Conservation (phyloP, 192 early-diverging fungal species). For the Backusella tarrabulga region DNA sequence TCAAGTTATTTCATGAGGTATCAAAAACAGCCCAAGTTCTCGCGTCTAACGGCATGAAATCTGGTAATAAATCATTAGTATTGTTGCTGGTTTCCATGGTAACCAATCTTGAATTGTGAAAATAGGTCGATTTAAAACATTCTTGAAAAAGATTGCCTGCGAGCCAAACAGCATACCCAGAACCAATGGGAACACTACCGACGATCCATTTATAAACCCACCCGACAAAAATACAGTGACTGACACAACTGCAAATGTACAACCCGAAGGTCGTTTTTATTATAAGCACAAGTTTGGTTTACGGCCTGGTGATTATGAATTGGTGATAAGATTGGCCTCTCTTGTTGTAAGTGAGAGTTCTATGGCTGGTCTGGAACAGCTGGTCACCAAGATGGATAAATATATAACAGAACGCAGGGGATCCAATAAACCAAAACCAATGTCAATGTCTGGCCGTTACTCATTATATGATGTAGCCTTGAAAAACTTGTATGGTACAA, state of each 20-base stretch:
- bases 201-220: not conserved
- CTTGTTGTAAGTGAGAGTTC: not conserved
- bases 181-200: not conserved
- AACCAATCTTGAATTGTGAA: not conserved
- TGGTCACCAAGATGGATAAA: not conserved
- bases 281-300: not conserved
- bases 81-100: not conserved
- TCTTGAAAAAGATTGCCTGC: not conserved
- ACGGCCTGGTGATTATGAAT: not conserved
- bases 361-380: not conserved
- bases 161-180: not conserved
- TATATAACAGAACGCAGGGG: not conserved
- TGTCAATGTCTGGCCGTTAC: not conserved
- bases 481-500: not conserved
- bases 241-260: not conserved
- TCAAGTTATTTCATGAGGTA: not conserved
- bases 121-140: not conserved
- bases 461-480: not conserved
- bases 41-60: no score
- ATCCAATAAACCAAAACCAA: not conserved
- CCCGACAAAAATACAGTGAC: not conserved
- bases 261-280: not conserved
- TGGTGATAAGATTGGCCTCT: not conserved
- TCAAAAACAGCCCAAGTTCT: not conserved
- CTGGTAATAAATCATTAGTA: no score